Evolutionary conservation across 352 stramenopile genomes (phyloP), one percentile per base, ranked within the genome.

Genomic region (Pythium rhizo-oryzae): DNA sequence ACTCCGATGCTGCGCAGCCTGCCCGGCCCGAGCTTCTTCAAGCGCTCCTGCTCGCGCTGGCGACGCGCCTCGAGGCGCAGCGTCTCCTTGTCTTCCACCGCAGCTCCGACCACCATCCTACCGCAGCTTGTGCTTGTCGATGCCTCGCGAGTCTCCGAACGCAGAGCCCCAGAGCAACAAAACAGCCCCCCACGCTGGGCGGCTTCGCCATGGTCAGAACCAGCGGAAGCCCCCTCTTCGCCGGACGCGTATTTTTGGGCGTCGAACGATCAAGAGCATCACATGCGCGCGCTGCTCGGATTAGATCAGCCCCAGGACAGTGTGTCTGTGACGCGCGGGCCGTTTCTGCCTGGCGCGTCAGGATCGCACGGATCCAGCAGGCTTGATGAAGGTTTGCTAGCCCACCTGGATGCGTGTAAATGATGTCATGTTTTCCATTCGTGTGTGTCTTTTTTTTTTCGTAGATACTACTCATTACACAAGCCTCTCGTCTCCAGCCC

Each of bases 1-100:
- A 93, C 85, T 0, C 84, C 85, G 58, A 91, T 94, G 59, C 55
- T 81, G 47, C 84, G 84, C 62, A 94, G 79, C 4, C 84, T 70
- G 30, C 85, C 85, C 23, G 79, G 80, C 0, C 79, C 79, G 15
- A 91, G 75, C 58, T 91, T 92, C 67, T 92, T 92, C 28, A 75
- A 49, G 4, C 85, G 83, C 51, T 92, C 85, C 39, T 80, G 75
- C 69, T 93, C 85, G 8, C 85, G 81, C 60, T 82, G 76, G 24
- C 83, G 79, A 11, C 82, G 77, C 43, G 83, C 85, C 30, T 90
- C 80, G n/a, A 83, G 55, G 3, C 83, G 77, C 35, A 86, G 70
- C 33, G 79, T 73, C 8, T 93, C 85, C 53, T 77, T 79, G 67
- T 81, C 76, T 16, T 80, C 76, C 0, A 63, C 37, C 8, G 55